phyloP scores from a whole-genome alignment of 2,329 filamentous ascomycete genomes.

The Sporothrix sp. region DNA sequence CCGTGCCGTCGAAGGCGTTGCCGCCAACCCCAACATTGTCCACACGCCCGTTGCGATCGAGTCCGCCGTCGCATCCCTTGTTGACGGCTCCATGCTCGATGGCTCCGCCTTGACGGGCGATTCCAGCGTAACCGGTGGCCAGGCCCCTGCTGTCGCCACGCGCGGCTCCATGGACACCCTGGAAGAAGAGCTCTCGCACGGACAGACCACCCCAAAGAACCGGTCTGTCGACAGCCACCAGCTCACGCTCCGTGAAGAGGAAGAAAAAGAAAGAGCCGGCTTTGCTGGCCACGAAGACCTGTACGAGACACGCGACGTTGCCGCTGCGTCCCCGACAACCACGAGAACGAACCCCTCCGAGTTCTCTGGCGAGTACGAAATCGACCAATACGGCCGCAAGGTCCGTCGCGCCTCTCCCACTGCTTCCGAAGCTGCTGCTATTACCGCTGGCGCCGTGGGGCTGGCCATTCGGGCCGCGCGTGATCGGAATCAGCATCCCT shows the following conservation, averaged over 20 bases:
- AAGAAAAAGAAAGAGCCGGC: conserved; percentile 16
- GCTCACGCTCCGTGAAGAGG: conserved; percentile 29
- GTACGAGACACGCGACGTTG: conserved; percentile 27
- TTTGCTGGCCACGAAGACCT: not conserved
- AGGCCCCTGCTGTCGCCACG: conserved; percentile 28
- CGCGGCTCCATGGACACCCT: conserved; percentile 30
- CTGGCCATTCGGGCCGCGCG: conserved; percentile 43
- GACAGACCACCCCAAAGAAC: conserved; percentile 25
- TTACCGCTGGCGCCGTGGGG: conserved; percentile 46
- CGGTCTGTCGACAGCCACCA: conserved; percentile 31
- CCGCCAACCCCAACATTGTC: conserved; percentile 66
- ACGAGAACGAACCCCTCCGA: conserved; percentile 24
- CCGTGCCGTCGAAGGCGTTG: conserved; percentile 61
- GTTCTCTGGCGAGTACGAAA: conserved; percentile 44
- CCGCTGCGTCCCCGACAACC: conserved; percentile 21
- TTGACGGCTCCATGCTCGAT: conserved; percentile 61
- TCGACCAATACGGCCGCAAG: conserved; percentile 50
- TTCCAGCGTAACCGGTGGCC: conserved; percentile 42
- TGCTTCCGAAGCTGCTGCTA: conserved; percentile 43
- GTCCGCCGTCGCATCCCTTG: conserved; percentile 79
- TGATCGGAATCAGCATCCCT: conserved; percentile 33
- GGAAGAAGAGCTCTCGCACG: conserved; percentile 27
- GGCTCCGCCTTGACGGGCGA: conserved; percentile 59
- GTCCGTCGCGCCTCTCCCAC: conserved; percentile 44
- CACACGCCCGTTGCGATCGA: conserved; percentile 66